These are phyloP conservation scores for Candida berthetii DNA, from an alignment of 805 yeast genomes.

Conservation along the genomic window DNA sequence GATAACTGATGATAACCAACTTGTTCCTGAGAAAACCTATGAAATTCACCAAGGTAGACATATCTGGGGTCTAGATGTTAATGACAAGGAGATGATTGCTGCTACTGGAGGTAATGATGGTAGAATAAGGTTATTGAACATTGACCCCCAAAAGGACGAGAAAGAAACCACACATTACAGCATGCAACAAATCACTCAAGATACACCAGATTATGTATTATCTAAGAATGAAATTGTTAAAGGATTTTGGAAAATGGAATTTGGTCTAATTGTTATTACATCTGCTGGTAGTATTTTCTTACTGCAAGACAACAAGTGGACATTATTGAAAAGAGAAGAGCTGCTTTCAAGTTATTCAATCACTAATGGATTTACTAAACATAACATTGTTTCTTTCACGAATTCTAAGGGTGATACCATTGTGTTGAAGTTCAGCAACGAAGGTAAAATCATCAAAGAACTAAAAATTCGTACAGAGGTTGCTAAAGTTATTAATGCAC, in stretches of 20 bases:
- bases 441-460: slow-evolving; percentile 24
- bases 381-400: slow-evolving; percentile 27
- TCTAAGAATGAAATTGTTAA: slow-evolving; percentile 52
- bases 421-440: slow-evolving; percentile 32
- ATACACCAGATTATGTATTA: slow-evolving; percentile 20
- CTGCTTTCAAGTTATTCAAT: slow-evolving; percentile 33
- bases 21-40: slow-evolving; percentile 31
- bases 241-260: slow-evolving; percentile 44
- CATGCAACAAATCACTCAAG: slow-evolving; percentile 25
- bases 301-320: slow-evolving; percentile 21
- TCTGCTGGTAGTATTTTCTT: slow-evolving; percentile 49
- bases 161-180: slow-evolving; percentile 22
- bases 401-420: slow-evolving; percentile 36
- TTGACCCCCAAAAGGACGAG: slow-evolving; percentile 27
- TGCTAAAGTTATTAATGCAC: slow-evolving; percentile 44
- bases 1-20: slow-evolving; percentile 21
- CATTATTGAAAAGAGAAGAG: slow-evolving; percentile 12
- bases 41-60: slow-evolving; percentile 83
- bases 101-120: slow-evolving; percentile 97
- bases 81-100: slow-evolving; percentile 37
- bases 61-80: slow-evolving; percentile 73
- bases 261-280: slow-evolving; percentile 47
- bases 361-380: slow-evolving; percentile 32
- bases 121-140: slow-evolving; percentile 57
- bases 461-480: slow-evolving; percentile 20